These are phyloP conservation scores for Sporothrix dimorphospora DNA, from an alignment of 2,329 filamentous ascomycete genomes.

Conservation along the genomic window DNA sequence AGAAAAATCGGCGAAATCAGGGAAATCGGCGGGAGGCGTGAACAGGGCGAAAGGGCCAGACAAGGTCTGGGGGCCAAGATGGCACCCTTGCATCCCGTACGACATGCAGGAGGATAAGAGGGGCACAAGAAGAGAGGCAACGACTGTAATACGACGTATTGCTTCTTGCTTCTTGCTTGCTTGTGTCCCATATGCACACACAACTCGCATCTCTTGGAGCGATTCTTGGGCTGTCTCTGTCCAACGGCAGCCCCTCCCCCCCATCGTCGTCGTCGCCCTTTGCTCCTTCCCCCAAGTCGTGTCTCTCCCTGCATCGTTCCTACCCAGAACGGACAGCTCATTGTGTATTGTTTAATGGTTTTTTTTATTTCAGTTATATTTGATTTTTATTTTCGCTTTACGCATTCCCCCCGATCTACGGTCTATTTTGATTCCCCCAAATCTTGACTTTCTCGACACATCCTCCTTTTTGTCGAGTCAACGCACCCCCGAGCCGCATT, in stretches of 20 bases:
- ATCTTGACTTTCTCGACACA: too few relatives aligned
- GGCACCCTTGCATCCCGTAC: constrained; percentile 19
- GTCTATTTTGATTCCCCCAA: background rate
- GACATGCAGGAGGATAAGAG: background rate
- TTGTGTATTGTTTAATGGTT: background rate
- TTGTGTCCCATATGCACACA: background rate
- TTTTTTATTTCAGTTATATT: background rate
- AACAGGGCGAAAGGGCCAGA: background rate
- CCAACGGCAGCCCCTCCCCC: background rate
- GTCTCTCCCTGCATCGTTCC: background rate
- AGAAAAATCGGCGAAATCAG: background rate
- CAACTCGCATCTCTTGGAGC: background rate
- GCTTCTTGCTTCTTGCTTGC: background rate
- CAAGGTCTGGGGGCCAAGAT: background rate
- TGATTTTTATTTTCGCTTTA: background rate
- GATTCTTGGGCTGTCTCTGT: background rate
- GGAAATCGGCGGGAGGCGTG: background rate
- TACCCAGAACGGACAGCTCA: background rate
- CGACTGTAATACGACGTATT: background rate
- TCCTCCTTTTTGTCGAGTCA: background rate
- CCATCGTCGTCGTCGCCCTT: background rate
- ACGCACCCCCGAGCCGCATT: constrained; percentile 7
- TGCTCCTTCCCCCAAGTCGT: background rate
- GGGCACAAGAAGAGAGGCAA: background rate
- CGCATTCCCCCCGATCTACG: background rate